These are phyloP conservation scores for Polyplosphaeria fusca DNA, from an alignment of 495 filamentous ascomycete genomes.

Conservation along the genomic window DNA sequence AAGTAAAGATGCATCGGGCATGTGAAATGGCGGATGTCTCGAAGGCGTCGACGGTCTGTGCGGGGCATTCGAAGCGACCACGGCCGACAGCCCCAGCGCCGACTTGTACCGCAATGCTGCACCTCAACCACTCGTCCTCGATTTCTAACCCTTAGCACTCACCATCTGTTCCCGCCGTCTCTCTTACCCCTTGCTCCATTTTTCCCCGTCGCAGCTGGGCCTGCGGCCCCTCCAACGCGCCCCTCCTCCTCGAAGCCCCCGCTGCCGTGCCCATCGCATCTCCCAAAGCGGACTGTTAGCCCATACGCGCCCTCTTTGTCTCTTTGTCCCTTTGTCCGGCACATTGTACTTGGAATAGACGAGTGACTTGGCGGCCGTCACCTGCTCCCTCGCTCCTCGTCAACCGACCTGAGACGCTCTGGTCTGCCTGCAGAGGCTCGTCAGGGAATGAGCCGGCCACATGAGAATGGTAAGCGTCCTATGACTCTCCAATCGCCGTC, in stretches of 20 bases:
- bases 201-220: neutral
- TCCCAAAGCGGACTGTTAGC: neutral
- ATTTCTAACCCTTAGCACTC: neutral
- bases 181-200: neutral
- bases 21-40: too few species aligned
- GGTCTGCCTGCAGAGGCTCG: conserved; percentile 10
- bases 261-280: neutral
- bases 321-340: neutral
- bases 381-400: neutral
- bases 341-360: neutral
- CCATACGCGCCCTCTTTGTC: neutral
- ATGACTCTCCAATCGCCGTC: conserved; percentile 7
- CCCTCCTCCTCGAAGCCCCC: neutral
- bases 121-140: too few species aligned
- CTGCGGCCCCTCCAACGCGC: neutral
- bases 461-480: conserved; percentile 32
- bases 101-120: too few species aligned
- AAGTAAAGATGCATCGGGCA: too few species aligned
- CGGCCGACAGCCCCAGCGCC: too few species aligned
- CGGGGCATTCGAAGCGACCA: too few species aligned
- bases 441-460: conserved; percentile 35
- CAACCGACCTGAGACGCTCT: conserved; percentile 9
- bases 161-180: neutral
- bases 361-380: neutral
- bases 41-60: too few species aligned